These are phyloP conservation scores for Zasmidium citrigriseum DNA, from an alignment of 2,329 filamentous ascomycete species.

Conservation along the genomic window DNA sequence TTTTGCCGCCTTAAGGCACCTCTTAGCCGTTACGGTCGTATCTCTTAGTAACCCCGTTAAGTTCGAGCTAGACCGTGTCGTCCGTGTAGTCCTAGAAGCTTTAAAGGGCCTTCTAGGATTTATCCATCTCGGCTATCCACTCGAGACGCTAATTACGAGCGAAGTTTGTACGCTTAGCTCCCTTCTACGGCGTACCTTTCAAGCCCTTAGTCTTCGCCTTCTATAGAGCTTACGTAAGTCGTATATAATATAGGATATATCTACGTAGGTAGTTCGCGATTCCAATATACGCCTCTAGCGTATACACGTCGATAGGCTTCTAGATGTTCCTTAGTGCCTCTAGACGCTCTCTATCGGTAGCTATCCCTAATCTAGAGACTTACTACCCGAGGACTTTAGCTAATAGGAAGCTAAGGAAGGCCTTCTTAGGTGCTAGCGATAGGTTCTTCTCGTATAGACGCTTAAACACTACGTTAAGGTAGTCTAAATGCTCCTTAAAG, in stretches of 20 bases:
- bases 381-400: background rate
- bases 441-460: background rate
- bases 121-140: background rate
- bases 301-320: background rate
- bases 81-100: no score
- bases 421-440: background rate
- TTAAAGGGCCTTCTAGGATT: background rate
- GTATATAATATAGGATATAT: background rate
- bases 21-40: background rate
- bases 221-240: background rate
- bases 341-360: background rate
- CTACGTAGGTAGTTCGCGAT: background rate
- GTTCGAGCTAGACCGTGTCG: no score
- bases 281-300: background rate
- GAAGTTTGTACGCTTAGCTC: background rate
- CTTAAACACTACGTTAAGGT: background rate
- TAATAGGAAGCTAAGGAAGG: background rate
- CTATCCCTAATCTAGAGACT: background rate
- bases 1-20: background rate
- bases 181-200: background rate
- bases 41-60: no score
- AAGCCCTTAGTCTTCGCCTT: background rate
- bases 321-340: background rate
- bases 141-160: background rate
- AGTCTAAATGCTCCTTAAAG: background rate